phyloP scores from a whole-genome alignment of 2,329 filamentous ascomycete species.

The Coniochaeta ligniaria region DNA sequence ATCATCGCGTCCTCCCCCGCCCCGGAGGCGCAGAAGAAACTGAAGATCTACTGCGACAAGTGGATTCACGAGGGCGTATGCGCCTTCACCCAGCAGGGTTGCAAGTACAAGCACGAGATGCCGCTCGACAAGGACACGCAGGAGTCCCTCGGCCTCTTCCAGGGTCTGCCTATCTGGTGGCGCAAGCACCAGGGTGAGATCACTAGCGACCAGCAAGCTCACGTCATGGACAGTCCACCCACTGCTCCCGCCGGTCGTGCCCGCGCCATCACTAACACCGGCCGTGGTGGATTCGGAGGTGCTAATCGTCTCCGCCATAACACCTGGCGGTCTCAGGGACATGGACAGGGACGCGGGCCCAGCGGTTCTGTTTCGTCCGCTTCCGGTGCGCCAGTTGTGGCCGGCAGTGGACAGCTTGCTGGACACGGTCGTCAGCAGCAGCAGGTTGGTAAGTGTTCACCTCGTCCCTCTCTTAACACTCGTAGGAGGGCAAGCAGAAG shows the following conservation, averaged over 20 bases:
- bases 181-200: slow-evolving; percentile 45
- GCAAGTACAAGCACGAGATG: slow-evolving; percentile 88
- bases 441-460: background rate
- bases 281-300: background rate
- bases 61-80: slow-evolving; percentile 86
- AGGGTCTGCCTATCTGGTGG: slow-evolving; percentile 56
- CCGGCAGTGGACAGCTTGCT: background rate
- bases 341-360: background rate
- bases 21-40: slow-evolving; percentile 33
- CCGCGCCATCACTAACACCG: background rate
- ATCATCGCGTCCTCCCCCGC: slow-evolving; percentile 20
- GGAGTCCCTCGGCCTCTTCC: slow-evolving; percentile 61
- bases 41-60: slow-evolving; percentile 78
- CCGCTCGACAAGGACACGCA: slow-evolving; percentile 61
- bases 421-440: background rate
- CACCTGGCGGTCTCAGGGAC: slow-evolving; percentile 1
- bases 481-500: background rate
- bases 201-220: slow-evolving; percentile 13
- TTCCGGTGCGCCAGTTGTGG: background rate
- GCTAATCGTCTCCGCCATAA: background rate
- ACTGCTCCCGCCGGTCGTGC: background rate
- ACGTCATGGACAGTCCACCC: background rate
- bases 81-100: slow-evolving; percentile 78
- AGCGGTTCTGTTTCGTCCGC: background rate
- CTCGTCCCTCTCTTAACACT: too few relatives aligned